Percentiles rank a stretch among this genome's conserved stretches.
These are phyloP conservation scores for Geotrichum ghanense DNA, from an alignment of 805 yeast genomes.

Conservation along the genomic window DNA sequence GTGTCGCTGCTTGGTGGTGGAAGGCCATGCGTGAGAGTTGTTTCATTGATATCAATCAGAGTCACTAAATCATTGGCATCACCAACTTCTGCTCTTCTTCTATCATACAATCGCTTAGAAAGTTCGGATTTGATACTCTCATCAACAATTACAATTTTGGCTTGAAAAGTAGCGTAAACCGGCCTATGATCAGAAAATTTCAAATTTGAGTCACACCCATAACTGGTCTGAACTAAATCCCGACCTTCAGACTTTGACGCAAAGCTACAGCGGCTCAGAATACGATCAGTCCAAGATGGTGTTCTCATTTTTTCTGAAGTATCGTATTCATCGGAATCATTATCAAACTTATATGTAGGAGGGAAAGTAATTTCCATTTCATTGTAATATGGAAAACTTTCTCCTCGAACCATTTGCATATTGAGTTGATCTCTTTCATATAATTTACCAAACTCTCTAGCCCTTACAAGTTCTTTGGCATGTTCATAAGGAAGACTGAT, in stretches of 20 bases:
- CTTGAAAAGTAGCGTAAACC: slow-evolving; percentile 67
- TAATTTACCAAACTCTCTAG: slow-evolving; percentile 37
- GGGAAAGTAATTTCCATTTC: slow-evolving; percentile 69
- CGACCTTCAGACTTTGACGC: slow-evolving; percentile 29
- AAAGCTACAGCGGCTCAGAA: slow-evolving; percentile 36
- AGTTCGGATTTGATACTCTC: slow-evolving; percentile 45
- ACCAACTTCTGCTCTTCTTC: slow-evolving; percentile 35
- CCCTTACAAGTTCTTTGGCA: slow-evolving; percentile 45
- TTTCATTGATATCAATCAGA: slow-evolving; percentile 17
- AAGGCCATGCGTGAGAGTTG: slow-evolving; percentile 30
- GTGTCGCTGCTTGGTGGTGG: slow-evolving; percentile 86
- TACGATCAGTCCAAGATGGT: slow-evolving; percentile 96
- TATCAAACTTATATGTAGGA: slow-evolving; percentile 91
- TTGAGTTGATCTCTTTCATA: slow-evolving; percentile 70
- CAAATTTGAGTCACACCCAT: slow-evolving; percentile 51
- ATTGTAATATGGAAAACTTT: slow-evolving; percentile 61
- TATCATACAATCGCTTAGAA: slow-evolving; percentile 47
- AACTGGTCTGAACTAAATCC: slow-evolving; percentile 49
- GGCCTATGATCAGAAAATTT: slow-evolving; percentile 85
- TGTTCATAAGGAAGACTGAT: slow-evolving; percentile 60
- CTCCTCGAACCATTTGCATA: slow-evolving; percentile 57
- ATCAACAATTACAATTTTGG: slow-evolving; percentile 58
- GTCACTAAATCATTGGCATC: slow-evolving; percentile 22
- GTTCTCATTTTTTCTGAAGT: slow-evolving; percentile 84
- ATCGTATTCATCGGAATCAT: slow-evolving; percentile 71